A percentile compares a stretch with the other conserved stretches of the same genome.
Evolutionary conservation across 345 rosid species (phyloP).

Genomic region (Hibiscus trionum): DNA sequence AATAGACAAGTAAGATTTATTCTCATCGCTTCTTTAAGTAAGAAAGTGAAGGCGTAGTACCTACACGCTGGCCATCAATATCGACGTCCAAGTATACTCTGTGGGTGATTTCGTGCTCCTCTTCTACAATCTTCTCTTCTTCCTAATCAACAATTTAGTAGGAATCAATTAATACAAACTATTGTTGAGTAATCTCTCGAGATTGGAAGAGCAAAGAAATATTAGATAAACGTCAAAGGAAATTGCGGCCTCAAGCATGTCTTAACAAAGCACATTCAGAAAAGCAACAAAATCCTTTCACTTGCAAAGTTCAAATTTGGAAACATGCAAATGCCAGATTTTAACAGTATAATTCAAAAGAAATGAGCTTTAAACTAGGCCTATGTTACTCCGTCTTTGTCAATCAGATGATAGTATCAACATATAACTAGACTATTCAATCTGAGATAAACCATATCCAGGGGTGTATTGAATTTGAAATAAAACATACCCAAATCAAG

Average conservation of each 20-base stretch:
- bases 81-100: conserved; percentile 90
- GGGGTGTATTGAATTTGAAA: neutral
- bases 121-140: conserved; percentile 40
- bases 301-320: neutral
- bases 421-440: neutral
- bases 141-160: conserved; percentile 33
- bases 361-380: neutral
- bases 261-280: neutral
- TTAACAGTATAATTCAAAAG: neutral
- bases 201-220: neutral
- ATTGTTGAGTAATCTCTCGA: neutral
- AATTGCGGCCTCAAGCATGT: neutral
- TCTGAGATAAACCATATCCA: neutral
- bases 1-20: neutral
- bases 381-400: neutral
- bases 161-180: neutral
- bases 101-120: conserved; percentile 65
- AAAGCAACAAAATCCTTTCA: neutral
- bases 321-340: neutral
- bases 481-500: neutral
- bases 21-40: neutral
- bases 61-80: conserved; percentile 84
- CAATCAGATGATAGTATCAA: too few relatives aligned
- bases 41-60: conserved; percentile 23
- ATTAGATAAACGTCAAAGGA: neutral